Conservation (phyloP, 2,329 filamentous ascomycete species). For the Ophiostoma tasmaniense region DNA sequence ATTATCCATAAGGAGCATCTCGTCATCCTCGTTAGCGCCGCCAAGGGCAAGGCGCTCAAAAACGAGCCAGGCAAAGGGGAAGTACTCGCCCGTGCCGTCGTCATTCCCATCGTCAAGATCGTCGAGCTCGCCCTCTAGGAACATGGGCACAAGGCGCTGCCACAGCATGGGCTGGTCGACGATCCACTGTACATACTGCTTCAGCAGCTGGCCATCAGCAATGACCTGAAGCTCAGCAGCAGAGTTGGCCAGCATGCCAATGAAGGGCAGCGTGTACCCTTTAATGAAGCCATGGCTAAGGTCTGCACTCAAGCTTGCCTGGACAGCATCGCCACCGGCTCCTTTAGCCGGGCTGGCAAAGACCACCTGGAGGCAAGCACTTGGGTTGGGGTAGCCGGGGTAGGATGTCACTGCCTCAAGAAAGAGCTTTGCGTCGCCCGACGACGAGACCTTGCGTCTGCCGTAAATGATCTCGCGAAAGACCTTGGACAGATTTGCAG, state of each 20-base stretch:
- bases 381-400: conserved; percentile 20
- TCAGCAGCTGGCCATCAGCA: conserved; percentile 41
- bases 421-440: conserved; percentile 26
- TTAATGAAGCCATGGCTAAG: conserved; percentile 27
- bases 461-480: conserved; percentile 21
- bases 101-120: conserved; percentile 19
- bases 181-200: conserved; percentile 37
- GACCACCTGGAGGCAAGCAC: conserved; percentile 25
- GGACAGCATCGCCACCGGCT: conserved; percentile 24
- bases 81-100: conserved; percentile 22
- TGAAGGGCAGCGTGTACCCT: conserved; percentile 24
- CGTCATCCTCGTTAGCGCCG: conserved; percentile 21
- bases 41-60: conserved; percentile 38
- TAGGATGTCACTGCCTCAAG: conserved; percentile 23
- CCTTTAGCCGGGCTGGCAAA: conserved; percentile 21
- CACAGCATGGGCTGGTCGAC: conserved; percentile 47
- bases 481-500: neutral
- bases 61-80: conserved; percentile 41
- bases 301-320: conserved; percentile 23
- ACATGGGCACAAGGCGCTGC: conserved; percentile 35
- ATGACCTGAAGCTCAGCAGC: conserved; percentile 39
- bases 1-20: conserved; percentile 17
- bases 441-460: conserved; percentile 20
- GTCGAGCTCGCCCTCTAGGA: conserved; percentile 26
- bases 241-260: conserved; percentile 30